Evolutionary conservation across 1,284 basidiomycete species (phyloP).

Genomic region (Filobasidium uniguttulatum): DNA sequence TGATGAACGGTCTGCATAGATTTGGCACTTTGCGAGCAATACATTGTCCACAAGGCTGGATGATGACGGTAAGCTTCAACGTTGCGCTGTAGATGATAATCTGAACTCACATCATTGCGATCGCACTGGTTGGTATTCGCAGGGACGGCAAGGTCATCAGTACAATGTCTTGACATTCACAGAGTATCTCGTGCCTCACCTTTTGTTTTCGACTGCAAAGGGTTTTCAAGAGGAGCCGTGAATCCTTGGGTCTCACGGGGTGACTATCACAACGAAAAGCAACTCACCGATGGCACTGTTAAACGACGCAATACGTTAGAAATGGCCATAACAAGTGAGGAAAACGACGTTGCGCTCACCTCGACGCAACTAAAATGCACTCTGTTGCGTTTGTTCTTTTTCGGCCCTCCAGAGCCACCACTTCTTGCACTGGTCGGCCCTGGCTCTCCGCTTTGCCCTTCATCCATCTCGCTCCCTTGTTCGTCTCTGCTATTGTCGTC

Average conservation of each 20-base stretch:
- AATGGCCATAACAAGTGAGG: background rate
- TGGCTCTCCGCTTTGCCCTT: slow-evolving; percentile 3
- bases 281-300: slow-evolving; percentile 10
- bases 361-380: slow-evolving; percentile 37
- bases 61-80: too few species aligned
- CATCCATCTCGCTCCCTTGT: slow-evolving; percentile 6
- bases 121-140: background rate
- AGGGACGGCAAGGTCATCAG: too few species aligned
- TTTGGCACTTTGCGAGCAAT: slow-evolving; percentile 37
- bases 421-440: background rate
- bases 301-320: slow-evolving; percentile 19
- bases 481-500: slow-evolving; percentile 5
- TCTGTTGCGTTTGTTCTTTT: slow-evolving; percentile 30
- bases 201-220: slow-evolving; percentile 4
- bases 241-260: background rate
- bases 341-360: slow-evolving; percentile 4
- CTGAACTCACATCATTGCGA: slow-evolving; percentile 3
- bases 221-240: background rate
- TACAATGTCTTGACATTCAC: background rate
- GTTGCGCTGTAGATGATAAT: too few species aligned
- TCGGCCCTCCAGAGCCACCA: slow-evolving; percentile 3
- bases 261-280: too few species aligned
- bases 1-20: slow-evolving; percentile 38
- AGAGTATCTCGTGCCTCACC: background rate
- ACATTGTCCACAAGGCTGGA: slow-evolving; percentile 38